Base-by-base conservation (phyloP, 2,329 filamentous ascomycete species). In the Dothideomycetidae sp. region DNA sequence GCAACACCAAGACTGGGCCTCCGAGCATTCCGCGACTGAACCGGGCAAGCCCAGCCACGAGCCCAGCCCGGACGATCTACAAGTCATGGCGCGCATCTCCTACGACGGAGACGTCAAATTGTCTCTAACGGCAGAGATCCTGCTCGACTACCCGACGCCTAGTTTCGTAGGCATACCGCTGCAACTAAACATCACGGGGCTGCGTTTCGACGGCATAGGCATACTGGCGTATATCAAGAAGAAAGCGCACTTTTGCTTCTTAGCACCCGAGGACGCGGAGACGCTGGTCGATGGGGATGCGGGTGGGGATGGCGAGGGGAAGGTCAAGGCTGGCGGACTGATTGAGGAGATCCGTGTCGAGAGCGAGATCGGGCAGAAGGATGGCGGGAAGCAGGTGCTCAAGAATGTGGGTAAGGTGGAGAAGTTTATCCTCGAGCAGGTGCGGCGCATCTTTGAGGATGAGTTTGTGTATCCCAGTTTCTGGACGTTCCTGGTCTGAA, bases 371-470 rank as follows among this genome's bases (percentile, higher is more conserved):
- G 90, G 90, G 5, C 79, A 90, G 56, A 76, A 85, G 47, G 85
- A 92, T 51, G 78, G 81, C 42, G 83, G 84, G 16, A 93, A 90
- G 62, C 88, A 94, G 62, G 90, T 88, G 32, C 63, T 98, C 42
- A 96, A 94, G 68, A 98, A 98, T 56, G 88, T 98, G 34, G 88
- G 90, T 42, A 98, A 98, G 67, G 90, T 98, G 41, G 90, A 98
- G 64, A 81, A 84, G 51, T 98, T 98, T 57, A 84, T 98, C 40
- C 68, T 98, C 42, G 88, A 96, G 57, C 88, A 96, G 60, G 90
- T 98, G 44, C 76, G 88, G 54, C 74, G 85, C 53, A 96, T 98
- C 50, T 96, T 98, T 53, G 90, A 98, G 60, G 90, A 96, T 55
- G 90, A 98, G 58, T 90, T 96, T 62, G 86, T 96, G 44, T 96